phyloP scores from a whole-genome alignment of 352 stramenopile genomes.

The Globisporangium polare region DNA sequence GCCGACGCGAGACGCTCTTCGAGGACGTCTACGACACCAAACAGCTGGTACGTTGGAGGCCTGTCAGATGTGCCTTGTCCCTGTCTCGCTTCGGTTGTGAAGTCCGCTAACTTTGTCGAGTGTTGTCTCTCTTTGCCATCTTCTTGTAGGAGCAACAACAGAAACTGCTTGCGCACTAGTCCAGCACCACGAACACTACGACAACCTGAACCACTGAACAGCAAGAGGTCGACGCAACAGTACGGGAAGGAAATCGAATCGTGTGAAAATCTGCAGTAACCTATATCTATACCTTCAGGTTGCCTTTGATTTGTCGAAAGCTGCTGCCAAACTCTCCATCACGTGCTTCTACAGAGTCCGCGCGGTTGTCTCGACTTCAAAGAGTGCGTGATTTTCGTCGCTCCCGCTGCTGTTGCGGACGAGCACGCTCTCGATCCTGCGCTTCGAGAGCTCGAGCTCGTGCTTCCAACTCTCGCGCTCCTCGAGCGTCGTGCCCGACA shows the following conservation, averaged over 20 bases:
- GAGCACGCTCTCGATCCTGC: conserved; percentile 33
- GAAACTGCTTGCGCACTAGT: not conserved
- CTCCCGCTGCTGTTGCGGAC: conserved; percentile 11
- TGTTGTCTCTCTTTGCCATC: not conserved
- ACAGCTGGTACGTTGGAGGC: too few species aligned
- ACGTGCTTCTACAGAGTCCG: conserved; percentile 1
- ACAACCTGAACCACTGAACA: too few species aligned
- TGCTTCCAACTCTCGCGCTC: conserved; percentile 40
- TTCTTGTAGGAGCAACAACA: not conserved
- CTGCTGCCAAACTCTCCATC: not conserved
- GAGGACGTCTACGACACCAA: conserved; percentile 97
- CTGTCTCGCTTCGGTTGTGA: not conserved
- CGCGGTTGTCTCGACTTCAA: conserved; percentile 23
- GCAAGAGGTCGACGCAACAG: too few species aligned
- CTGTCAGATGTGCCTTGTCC: too few species aligned
- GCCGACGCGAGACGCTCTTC: conserved; percentile 95
- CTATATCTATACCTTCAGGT: too few species aligned
- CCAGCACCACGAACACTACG: not conserved
- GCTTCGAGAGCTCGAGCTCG: conserved; percentile 62
- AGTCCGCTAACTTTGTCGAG: not conserved
- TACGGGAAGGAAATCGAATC: too few species aligned
- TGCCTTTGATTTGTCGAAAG: not conserved
- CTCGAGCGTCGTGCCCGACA: conserved; percentile 8
- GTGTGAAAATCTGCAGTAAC: too few species aligned
- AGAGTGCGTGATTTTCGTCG: conserved; percentile 3